These are phyloP conservation scores for Byssochlamys sp. DNA, from an alignment of 2,329 filamentous ascomycete species.

Conservation along the genomic window DNA sequence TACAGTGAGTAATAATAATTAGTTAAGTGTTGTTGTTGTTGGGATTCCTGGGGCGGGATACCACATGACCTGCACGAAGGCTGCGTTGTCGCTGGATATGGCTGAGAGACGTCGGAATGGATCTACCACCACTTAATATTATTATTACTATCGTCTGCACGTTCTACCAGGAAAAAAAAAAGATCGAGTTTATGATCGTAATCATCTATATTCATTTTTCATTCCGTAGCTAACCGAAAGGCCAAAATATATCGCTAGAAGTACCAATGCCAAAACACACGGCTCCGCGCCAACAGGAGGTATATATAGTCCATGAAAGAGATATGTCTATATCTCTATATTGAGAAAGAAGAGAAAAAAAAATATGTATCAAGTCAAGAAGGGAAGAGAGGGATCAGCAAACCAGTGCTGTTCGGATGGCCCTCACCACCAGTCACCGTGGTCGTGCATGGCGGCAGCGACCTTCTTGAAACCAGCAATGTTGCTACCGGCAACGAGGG, in stretches of 20 bases:
- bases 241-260: neutral
- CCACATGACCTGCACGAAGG: too few species aligned
- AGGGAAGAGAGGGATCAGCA: neutral
- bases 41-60: too few species aligned
- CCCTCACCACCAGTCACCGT: conserved; percentile 77
- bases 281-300: neutral
- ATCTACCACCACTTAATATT: too few species aligned
- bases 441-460: conserved; percentile 83
- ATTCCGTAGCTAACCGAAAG: neutral
- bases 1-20: too few species aligned
- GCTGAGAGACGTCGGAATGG: too few species aligned
- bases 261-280: neutral
- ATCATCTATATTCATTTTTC: neutral
- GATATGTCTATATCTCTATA: neutral
- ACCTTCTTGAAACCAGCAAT: conserved; percentile 98
- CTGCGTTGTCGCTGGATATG: too few species aligned
- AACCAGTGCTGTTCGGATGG: conserved; percentile 2
- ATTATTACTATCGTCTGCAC: too few species aligned
- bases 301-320: neutral
- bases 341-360: conserved; percentile 3
- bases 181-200: neutral
- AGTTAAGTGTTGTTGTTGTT: too few species aligned
- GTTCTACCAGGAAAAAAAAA: too few species aligned
- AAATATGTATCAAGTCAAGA: conserved; percentile 8
- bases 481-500: conserved; percentile 85